These are phyloP conservation scores for Chloranthus sessilifolius DNA, from an alignment of 164 flowering plant genomes.

Conservation along the genomic window DNA sequence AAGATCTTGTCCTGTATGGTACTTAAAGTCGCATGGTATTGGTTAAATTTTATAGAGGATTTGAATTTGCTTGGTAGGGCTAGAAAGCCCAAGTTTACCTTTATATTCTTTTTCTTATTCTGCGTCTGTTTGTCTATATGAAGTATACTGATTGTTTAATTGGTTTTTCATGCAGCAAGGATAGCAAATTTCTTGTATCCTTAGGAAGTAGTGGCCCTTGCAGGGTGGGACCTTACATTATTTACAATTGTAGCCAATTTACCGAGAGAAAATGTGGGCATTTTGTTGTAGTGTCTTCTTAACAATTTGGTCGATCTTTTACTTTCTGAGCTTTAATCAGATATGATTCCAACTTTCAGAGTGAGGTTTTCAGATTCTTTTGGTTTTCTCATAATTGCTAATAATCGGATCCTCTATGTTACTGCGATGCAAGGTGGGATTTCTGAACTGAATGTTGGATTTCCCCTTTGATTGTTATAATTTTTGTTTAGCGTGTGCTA, in stretches of 20 bases:
- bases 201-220: constrained; percentile 69
- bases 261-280: constrained; percentile 56
- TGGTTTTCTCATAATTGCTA: constrained; percentile 56
- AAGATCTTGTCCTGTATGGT: background rate
- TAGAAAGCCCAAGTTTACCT: too few species aligned
- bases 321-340: background rate
- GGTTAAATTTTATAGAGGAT: background rate
- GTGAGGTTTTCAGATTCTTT: constrained; percentile 69
- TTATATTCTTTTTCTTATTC: background rate
- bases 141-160: constrained; percentile 10
- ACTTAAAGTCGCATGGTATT: background rate
- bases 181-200: constrained; percentile 77
- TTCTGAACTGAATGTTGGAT: background rate
- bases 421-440: constrained; percentile 59
- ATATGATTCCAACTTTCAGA: constrained; percentile 36
- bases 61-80: too few species aligned
- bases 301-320: background rate
- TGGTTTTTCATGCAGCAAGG: constrained; percentile 48
- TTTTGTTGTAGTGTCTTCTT: background rate
- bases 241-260: constrained; percentile 51
- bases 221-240: constrained; percentile 75
- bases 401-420: constrained; percentile 48
- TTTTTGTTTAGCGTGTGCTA: constrained; percentile 5
- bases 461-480: background rate
- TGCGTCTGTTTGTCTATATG: constrained; percentile 7